These are phyloP conservation scores for Scedosporium boydii DNA, from an alignment of 2,329 filamentous ascomycete species.

Conservation along the genomic window DNA sequence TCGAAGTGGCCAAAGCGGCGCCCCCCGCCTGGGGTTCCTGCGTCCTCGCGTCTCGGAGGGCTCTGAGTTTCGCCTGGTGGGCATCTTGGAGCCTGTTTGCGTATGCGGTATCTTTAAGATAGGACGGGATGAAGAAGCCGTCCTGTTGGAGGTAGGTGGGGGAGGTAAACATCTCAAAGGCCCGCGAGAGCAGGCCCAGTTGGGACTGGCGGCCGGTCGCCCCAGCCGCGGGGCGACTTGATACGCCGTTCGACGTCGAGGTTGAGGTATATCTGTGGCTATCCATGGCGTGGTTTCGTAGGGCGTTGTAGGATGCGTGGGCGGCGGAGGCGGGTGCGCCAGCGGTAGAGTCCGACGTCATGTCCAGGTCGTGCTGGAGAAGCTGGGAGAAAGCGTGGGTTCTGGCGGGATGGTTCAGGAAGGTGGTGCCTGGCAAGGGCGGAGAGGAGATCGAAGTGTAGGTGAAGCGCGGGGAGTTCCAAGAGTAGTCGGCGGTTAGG, in stretches of 20 bases:
- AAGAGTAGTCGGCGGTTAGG: constrained; percentile 4
- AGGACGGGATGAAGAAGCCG: constrained; percentile 64
- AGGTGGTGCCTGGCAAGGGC: constrained; percentile 17
- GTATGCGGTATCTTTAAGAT: constrained; percentile 70
- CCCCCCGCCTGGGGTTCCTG: constrained; percentile 29
- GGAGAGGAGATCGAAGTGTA: constrained; percentile 27
- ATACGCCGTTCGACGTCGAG: constrained; percentile 15
- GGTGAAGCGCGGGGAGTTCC: constrained; percentile 24
- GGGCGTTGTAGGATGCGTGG: constrained; percentile 7
- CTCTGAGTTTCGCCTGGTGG: constrained; percentile 44
- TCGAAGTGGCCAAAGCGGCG: constrained; percentile 11
- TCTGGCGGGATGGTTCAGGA: constrained; percentile 24
- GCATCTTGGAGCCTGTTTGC: constrained; percentile 65
- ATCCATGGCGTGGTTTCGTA: constrained; percentile 21
- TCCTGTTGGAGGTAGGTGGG: constrained; percentile 18
- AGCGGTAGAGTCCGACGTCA: constrained; percentile 25
- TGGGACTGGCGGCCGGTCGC: background rate
- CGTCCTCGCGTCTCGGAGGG: constrained; percentile 18
- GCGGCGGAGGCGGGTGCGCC: constrained; percentile 22
- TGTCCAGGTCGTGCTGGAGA: constrained; percentile 27
- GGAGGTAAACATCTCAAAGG: constrained; percentile 39
- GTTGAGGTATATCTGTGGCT: constrained; percentile 18
- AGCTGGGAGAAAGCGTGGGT: constrained; percentile 44
- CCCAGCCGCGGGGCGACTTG: constrained; percentile 10
- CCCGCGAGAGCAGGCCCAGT: constrained; percentile 40